These are phyloP conservation scores for Leucoagaricus sp. DNA, from an alignment of 1,284 basidiomycete genomes.

Conservation along the genomic window DNA sequence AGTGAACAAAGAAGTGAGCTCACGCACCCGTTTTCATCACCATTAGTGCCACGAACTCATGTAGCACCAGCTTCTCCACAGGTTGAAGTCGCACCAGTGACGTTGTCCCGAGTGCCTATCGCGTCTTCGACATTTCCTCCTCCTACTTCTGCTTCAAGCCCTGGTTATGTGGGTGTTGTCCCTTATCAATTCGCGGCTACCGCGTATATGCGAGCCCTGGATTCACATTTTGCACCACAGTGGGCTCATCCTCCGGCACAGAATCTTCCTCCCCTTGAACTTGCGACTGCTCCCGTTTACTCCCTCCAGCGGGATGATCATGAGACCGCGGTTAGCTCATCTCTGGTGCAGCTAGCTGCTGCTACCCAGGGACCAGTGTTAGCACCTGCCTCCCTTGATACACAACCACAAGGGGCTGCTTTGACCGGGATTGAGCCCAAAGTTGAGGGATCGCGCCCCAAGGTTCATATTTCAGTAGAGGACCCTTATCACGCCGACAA, in stretches of 20 bases:
- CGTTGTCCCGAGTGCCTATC: background rate
- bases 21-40: background rate
- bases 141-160: background rate
- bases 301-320: background rate
- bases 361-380: background rate
- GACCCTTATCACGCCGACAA: slow-evolving; percentile 15
- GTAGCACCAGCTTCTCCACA: background rate
- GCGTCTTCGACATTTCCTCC: background rate
- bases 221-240: background rate
- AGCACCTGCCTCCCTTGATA: background rate
- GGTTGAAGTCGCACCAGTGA: background rate
- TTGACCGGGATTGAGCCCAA: background rate
- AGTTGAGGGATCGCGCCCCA: background rate
- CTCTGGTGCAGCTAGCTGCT: background rate
- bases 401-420: background rate
- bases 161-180: background rate
- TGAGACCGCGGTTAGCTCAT: background rate
- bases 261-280: background rate
- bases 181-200: background rate
- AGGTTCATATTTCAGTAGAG: slow-evolving; percentile 12
- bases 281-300: background rate
- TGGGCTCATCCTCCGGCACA: background rate
- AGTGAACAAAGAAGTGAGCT: background rate
- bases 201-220: background rate
- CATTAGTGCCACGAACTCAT: no score